Base-by-base conservation (phyloP, 1,284 basidiomycete genomes). In the Puccinia coronata region DNA sequence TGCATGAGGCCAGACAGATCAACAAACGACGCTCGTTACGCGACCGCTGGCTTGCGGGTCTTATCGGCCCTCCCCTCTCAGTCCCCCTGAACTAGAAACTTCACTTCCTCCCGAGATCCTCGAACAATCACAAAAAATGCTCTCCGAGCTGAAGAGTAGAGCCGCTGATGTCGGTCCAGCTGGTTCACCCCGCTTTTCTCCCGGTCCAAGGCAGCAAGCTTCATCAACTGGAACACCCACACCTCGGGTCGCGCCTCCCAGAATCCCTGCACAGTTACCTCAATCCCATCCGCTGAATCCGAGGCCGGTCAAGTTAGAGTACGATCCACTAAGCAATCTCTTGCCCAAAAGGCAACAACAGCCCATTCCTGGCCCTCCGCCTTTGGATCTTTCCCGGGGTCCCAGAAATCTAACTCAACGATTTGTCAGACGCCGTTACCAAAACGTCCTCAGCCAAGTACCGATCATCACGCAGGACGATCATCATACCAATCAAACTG, bases 1-100 rank as follows among this genome's bases (percentile, higher is more conserved):
- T 79, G 6, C 53, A 71, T 49, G n/a, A 49, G 18, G 39, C 47
- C 34, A 70, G 77, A 61, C 77, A 79, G 67, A 79, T 79, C 67
- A 79, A 79, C 25, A 53, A 70, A 39, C 67, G 77, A 3, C 61
- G 28, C n/a, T 47, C 36, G 49, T 39, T 71, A 25, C 39, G n/a
- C n/a, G 36, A 70, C n/a, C 61, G 63, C 14, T 70, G 65, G 65
- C n/a, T 79, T 49, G 65, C 65, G 28, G 77, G 77, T 67, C 67
- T 79, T 11, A 70, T 53, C 12, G 77, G 77, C 16, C 51, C 77
- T 28, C 77, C 77, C 14, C 67, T 79, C 34, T 12, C 65, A 53
- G 75, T 51, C 14, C 65, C 20, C 59, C 59, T 69, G 75, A 78
- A 43, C 51, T 78, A 11, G 75, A 69, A 78, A 55, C 20, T 6